Evolutionary conservation across 2,329 filamentous ascomycete genomes (phyloP), one percentile per base, ranked within the genome.

Genomic region (Ascomycota sp.): DNA sequence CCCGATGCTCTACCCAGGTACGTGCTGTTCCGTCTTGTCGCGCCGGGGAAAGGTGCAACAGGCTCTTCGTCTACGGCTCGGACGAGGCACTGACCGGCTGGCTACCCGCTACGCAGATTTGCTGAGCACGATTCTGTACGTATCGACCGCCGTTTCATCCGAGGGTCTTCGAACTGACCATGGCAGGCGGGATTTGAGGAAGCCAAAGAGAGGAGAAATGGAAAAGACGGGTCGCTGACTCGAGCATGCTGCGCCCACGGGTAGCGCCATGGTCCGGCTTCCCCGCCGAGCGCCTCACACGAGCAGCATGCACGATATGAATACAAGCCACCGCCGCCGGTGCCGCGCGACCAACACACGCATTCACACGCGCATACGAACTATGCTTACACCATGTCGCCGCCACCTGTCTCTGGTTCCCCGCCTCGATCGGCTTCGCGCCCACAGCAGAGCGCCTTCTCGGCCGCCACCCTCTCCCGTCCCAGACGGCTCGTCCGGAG

Each of bases 1-100:
- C 85, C 85, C 22, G 86, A 98, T 61, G 80, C 83, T 49, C 71
- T 98, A 38, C 86, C 86, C 48, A 82, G 82, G 78, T 89, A 65
- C 58, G 75, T 55, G 13, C 40, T 36, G 31, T 19, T 30, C 38
- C 28, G 10, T 35, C 35, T 22, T 30, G 30, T 20, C 31, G 28
- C 30, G 30, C 10, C 10, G 15, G 5, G n/a, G 11, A 9, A 29
- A 15, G n/a, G 15, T 9, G 28, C 11, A 25, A 22, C 15, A 10
- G 13, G 22, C 20, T 15, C 20, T n/a, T 31, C 25, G 37, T 34
- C 32, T 30, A 35, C 37, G 5, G 38, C 45, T 47, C n/a, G n/a
- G 38, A 52, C 39, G 24, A 30, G 25, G 30, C 17, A 23, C 33
- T 28, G 23, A 27, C 13, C 35, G 23, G 17, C 19, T 29, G 28